Conservation (phyloP, 495 filamentous ascomycete species). For the Chaetomium cochliodes region DNA sequence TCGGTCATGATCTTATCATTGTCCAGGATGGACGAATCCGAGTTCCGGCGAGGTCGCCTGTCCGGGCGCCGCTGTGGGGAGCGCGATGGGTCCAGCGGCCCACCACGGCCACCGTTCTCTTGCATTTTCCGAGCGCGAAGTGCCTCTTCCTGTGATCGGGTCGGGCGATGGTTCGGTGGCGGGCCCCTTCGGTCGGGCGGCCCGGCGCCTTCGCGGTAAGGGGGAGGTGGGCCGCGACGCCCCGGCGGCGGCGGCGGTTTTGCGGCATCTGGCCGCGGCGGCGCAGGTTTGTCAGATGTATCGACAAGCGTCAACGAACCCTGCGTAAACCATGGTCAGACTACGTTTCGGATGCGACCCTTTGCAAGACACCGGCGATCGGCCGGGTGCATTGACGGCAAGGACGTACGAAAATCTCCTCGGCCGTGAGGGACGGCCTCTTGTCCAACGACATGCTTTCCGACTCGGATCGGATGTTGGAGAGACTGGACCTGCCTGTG, state of each 20-base stretch:
- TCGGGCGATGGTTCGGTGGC: constrained; percentile 56
- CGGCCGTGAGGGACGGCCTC: constrained; percentile 59
- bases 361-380: constrained; percentile 10
- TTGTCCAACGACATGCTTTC: constrained; percentile 57
- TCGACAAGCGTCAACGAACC: constrained; percentile 53
- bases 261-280: constrained; percentile 38
- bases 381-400: not conserved
- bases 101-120: constrained; percentile 35
- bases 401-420: constrained; percentile 84
- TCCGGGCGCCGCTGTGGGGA: constrained; percentile 44
- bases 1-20: constrained; percentile 62
- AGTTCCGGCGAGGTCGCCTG: constrained; percentile 77
- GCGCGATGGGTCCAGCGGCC: constrained; percentile 35
- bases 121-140: constrained; percentile 46
- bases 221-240: constrained; percentile 41
- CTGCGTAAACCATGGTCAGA: constrained; percentile 35
- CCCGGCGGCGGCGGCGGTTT: constrained; percentile 44
- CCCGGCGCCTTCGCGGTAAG: constrained; percentile 52
- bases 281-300: constrained; percentile 28
- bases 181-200: constrained; percentile 43
- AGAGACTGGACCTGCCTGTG: constrained; percentile 50
- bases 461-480: constrained; percentile 43
- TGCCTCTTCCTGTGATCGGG: constrained; percentile 63
- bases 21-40: constrained; percentile 86
- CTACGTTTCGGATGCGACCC: not conserved